Conservation (phyloP, 2,329 filamentous ascomycete genomes). For the Akanthomyces dipterigenus region DNA sequence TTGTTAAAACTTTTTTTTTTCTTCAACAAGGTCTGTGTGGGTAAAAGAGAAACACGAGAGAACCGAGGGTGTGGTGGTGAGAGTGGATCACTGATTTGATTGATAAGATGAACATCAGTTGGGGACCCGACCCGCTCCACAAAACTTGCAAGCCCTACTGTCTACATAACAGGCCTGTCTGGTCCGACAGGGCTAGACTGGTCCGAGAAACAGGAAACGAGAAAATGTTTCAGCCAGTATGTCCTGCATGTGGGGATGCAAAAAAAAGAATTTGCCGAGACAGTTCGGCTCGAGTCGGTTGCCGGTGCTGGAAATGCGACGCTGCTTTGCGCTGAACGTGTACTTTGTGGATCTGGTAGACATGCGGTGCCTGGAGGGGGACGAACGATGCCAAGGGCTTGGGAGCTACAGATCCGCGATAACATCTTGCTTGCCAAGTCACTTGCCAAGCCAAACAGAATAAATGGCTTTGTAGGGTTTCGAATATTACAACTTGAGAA, state of each 20-base stretch:
- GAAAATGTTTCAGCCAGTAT: not conserved
- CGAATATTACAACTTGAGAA: not conserved
- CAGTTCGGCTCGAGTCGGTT: not conserved
- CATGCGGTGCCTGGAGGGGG: not conserved
- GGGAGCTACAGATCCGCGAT: not conserved
- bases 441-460: not conserved
- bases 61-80: not conserved
- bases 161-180: not conserved
- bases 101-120: slow-evolving; percentile 11
- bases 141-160: not conserved
- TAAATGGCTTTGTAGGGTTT: not conserved
- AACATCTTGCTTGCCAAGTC: not conserved
- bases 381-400: not conserved
- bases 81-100: slow-evolving; percentile 11
- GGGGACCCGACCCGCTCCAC: not conserved
- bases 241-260: not conserved
- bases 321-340: too few species aligned
- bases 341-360: not conserved
- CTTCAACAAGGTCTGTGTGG: not conserved
- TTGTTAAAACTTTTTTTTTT: not conserved
- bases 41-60: not conserved
- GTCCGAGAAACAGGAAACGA: not conserved
- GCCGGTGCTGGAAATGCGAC: not conserved
- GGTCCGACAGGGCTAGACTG: not conserved
- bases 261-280: not conserved